A percentile compares a stretch with the other conserved stretches of the same genome.
phyloP scores from a whole-genome alignment of 1,284 basidiomycete species.

The Ceratobasidium sp. region DNA sequence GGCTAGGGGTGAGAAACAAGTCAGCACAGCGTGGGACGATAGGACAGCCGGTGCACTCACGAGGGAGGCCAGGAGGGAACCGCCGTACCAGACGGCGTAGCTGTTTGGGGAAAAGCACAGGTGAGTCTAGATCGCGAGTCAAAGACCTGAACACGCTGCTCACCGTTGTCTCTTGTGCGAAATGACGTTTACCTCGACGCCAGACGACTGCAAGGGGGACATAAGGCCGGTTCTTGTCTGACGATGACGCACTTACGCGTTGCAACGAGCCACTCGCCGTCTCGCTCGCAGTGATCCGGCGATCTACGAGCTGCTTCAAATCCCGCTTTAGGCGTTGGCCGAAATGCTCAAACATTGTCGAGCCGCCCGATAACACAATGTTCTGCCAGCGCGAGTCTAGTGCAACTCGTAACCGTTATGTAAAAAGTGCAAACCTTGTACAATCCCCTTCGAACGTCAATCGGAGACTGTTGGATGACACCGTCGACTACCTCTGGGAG shows the following conservation, averaged over 20 bases:
- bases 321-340: conserved; percentile 96
- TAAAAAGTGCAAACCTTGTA: conserved; percentile 78
- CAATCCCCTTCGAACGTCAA: conserved; percentile 92
- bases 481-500: conserved; percentile 96
- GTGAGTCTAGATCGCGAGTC: background rate
- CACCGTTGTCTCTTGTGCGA: conserved; percentile 97
- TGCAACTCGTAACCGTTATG: background rate
- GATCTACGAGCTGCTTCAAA: conserved; percentile 93
- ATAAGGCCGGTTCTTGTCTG: background rate
- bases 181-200: conserved; percentile 97
- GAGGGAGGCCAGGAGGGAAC: conserved; percentile 90
- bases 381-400: conserved; percentile 65
- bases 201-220: conserved; percentile 75
- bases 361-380: conserved; percentile 95
- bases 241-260: conserved; percentile 65
- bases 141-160: conserved; percentile 47
- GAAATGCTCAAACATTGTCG: conserved; percentile 98
- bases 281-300: conserved; percentile 84
- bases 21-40: background rate
- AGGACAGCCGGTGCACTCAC: conserved; percentile 63
- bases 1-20: conserved; percentile 65
- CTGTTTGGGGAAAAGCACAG: conserved; percentile 58
- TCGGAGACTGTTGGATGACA: conserved; percentile 96
- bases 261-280: conserved; percentile 80
- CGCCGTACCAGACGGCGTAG: conserved; percentile 99